Evolutionary conservation across 345 rosid species (phyloP), one percentile per base, ranked within the genome.

Genomic region (Conringia planisiliqua): DNA sequence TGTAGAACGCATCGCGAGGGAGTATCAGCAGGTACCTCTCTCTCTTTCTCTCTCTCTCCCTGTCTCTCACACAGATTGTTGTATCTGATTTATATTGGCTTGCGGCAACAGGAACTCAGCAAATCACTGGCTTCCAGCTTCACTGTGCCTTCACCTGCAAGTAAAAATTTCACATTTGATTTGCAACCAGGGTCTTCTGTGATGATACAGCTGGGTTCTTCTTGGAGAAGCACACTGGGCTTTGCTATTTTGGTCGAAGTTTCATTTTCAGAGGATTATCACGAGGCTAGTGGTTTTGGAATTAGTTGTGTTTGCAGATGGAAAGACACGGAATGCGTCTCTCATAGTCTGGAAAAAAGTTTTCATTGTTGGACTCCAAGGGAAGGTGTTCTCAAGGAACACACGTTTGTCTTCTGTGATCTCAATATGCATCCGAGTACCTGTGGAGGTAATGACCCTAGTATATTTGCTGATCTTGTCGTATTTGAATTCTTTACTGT

Each of bases 41-140:
- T 39, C 32, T n/a, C 6, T 64, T 4, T 30, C 48, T 24, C 18
- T 26, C 3, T 24, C 10, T 24, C 47, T 38, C 32, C 13, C 33
- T 17, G 42, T 61, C 12, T 39, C 33, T 61, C 7, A 3, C 40
- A 26, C 55, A 51, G 3, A 20, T 3, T 50, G 3, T 51, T 51
- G 32, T 51, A 10, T 42, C 52, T 42, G 12, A 43, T 62, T 14
- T 26, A 42, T 2, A 26, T 42, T 62, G 24, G 38, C 68, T 62
- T 62, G 52, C 36, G 4, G 22, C 13, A 32, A 10, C 26, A 20
- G 33, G 6, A 30, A 30, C 33, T 30, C 33, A 30, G 4, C 33
- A 11, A 46, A 46, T 64, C 69, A 30, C 56, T 46, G 69, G 69
- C 56, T 46, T 64, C 46, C 69, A 64, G 69, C 42, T 46, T 64